phyloP scores from a whole-genome alignment of 2,329 filamentous ascomycete species.

The Gnomoniopsis smithogilvyi region DNA sequence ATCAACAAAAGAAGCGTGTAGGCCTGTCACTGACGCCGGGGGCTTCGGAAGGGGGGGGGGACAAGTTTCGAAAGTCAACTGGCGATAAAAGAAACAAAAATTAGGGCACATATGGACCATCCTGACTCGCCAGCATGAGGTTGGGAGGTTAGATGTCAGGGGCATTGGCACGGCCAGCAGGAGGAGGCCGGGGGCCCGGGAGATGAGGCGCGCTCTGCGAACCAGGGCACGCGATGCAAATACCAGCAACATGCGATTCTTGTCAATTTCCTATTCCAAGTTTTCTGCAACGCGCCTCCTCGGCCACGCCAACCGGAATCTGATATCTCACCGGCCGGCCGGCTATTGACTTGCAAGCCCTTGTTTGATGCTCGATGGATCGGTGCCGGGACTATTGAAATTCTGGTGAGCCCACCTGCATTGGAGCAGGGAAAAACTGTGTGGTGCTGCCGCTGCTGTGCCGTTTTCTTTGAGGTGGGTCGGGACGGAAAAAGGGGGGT shows the following conservation, averaged over 20 bases:
- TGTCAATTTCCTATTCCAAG: slow-evolving; percentile 20
- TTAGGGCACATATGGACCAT: not conserved
- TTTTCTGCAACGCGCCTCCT: slow-evolving; percentile 5
- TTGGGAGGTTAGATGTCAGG: not conserved
- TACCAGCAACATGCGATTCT: slow-evolving; percentile 15
- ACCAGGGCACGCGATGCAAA: not conserved
- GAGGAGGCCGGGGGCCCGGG: slow-evolving; percentile 3
- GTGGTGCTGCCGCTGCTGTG: not conserved
- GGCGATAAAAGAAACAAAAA: not conserved
- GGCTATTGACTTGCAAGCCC: not conserved
- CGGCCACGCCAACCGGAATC: not conserved
- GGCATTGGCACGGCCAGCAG: not conserved
- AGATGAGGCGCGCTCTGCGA: not conserved
- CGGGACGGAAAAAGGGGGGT: not conserved
- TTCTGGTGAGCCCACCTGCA: not conserved
- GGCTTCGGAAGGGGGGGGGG: too few species aligned
- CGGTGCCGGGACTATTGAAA: not conserved
- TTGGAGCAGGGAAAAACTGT: not conserved
- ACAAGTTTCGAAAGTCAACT: too few species aligned
- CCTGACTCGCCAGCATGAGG: not conserved
- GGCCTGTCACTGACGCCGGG: too few species aligned
- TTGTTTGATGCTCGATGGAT: not conserved
- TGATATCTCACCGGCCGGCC: not conserved
- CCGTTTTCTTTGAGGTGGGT: not conserved
- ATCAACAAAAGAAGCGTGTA: too few species aligned